phyloP scores from a whole-genome alignment of 2,329 filamentous ascomycete genomes.

The Pseudogymnoascus sp. region DNA sequence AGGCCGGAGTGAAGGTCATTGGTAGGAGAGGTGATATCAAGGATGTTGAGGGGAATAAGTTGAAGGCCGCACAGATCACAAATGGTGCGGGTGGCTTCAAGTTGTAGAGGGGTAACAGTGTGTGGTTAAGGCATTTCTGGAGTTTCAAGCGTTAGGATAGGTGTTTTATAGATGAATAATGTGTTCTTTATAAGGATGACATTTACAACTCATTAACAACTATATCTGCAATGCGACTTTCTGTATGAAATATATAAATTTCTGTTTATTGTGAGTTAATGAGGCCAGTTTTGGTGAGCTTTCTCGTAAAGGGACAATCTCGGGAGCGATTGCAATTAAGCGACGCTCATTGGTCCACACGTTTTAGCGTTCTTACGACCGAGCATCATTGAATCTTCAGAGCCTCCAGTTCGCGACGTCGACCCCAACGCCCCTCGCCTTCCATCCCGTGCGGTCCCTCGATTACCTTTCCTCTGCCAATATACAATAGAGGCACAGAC shows the following conservation, averaged over 20 bases:
- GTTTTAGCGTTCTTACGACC: conserved; percentile 8
- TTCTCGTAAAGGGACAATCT: background rate
- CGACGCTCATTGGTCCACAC: conserved; percentile 5
- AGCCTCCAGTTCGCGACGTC: conserved; percentile 3
- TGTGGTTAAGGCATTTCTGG: background rate
- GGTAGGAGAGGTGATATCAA: conserved; percentile 81
- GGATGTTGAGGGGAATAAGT: conserved; percentile 75
- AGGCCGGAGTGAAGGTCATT: conserved; percentile 85
- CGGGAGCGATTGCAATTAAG: conserved; percentile 8
- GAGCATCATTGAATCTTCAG: conserved; percentile 8
- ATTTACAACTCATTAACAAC: conserved; percentile 5
- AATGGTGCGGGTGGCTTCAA: conserved; percentile 53
- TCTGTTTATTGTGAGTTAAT: background rate
- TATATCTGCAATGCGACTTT: background rate
- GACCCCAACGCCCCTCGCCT: background rate
- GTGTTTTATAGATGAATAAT: conserved; percentile 5
- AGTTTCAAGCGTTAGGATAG: conserved; percentile 7
- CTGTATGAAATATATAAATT: background rate
- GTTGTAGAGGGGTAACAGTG: conserved; percentile 37
- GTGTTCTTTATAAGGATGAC: conserved; percentile 3
- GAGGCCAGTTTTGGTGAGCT: conserved; percentile 5
- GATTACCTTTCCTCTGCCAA: background rate
- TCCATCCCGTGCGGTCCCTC: conserved; percentile 2
- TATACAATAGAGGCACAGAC: conserved; percentile 10
- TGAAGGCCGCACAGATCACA: conserved; percentile 44